phyloP scores from a whole-genome alignment of 768 basidiomycete species.

The Pilatotrama ljubarskyi region DNA sequence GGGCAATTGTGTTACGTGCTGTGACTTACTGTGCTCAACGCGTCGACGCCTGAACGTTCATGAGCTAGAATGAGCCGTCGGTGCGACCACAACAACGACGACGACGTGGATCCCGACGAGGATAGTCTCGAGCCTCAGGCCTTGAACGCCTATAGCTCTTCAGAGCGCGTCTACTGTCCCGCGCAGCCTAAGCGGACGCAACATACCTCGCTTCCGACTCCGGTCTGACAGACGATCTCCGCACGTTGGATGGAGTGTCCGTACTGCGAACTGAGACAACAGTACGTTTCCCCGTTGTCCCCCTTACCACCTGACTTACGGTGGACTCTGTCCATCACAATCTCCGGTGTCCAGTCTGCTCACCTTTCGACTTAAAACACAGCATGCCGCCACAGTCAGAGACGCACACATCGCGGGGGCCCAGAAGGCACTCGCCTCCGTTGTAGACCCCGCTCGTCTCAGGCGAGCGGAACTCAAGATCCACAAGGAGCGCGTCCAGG shows the following conservation, averaged over 20 bases:
- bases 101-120: too few species aligned
- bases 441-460: conserved; percentile 30
- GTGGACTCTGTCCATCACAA: neutral
- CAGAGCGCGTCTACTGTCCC: too few species aligned
- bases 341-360: conserved; percentile 23
- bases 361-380: conserved; percentile 28
- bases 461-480: conserved; percentile 33
- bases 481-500: conserved; percentile 33
- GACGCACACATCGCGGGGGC: conserved; percentile 28
- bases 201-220: too few species aligned
- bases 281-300: conserved; percentile 43
- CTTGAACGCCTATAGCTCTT: too few species aligned
- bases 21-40: too few species aligned
- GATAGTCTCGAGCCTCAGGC: too few species aligned
- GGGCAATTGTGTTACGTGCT: too few species aligned
- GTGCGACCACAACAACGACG: too few species aligned
- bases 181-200: too few species aligned
- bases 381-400: conserved; percentile 27
- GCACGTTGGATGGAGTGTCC: conserved; percentile 63
- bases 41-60: too few species aligned
- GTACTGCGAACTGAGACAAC: conserved; percentile 67
- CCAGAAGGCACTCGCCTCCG: conserved; percentile 25
- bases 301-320: too few species aligned
- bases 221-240: neutral
- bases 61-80: too few species aligned